Percentiles rank a stretch among this genome's conserved stretches.
Conservation (phyloP, 441 rosid genomes). For the Gossypium davidsonii region DNA sequence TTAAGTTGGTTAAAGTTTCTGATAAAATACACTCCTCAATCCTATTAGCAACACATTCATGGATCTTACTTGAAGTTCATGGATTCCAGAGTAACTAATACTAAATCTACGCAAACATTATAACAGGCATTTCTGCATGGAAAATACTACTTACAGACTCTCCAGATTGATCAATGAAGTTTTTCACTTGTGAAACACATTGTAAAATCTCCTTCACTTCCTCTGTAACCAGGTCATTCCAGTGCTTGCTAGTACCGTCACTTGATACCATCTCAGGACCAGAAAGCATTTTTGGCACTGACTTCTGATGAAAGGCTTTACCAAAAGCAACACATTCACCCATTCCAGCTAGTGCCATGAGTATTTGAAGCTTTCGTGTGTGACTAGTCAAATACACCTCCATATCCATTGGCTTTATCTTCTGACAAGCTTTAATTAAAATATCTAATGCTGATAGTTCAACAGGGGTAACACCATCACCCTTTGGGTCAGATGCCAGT, state of each 20-base stretch:
- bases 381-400: constrained; percentile 73
- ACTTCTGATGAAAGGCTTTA: constrained; percentile 34
- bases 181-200: constrained; percentile 59
- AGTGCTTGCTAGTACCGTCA: constrained; percentile 44
- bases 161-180: constrained; percentile 45
- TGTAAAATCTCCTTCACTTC: constrained; percentile 77
- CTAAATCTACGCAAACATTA: constrained; percentile 12
- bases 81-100: neutral
- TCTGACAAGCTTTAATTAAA: constrained; percentile 68
- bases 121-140: constrained; percentile 7
- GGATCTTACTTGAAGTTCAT: neutral
- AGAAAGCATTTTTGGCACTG: constrained; percentile 26
- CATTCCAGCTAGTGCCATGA: constrained; percentile 55
- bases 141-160: constrained; percentile 57
- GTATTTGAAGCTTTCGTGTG: constrained; percentile 72
- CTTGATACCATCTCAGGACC: constrained; percentile 31
- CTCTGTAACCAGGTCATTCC: constrained; percentile 59
- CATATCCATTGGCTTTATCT: constrained; percentile 46
- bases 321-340: constrained; percentile 31
- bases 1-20: neutral
- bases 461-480: constrained; percentile 37
- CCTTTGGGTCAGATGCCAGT: constrained; percentile 31
- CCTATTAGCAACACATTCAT: constrained; percentile 1
- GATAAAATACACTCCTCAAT: neutral
- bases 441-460: constrained; percentile 75